A percentile compares a stretch with the other conserved stretches of the same genome.
Evolutionary conservation across 805 yeast genomes (phyloP).

Genomic region (Hanseniaspora guilliermondii): DNA sequence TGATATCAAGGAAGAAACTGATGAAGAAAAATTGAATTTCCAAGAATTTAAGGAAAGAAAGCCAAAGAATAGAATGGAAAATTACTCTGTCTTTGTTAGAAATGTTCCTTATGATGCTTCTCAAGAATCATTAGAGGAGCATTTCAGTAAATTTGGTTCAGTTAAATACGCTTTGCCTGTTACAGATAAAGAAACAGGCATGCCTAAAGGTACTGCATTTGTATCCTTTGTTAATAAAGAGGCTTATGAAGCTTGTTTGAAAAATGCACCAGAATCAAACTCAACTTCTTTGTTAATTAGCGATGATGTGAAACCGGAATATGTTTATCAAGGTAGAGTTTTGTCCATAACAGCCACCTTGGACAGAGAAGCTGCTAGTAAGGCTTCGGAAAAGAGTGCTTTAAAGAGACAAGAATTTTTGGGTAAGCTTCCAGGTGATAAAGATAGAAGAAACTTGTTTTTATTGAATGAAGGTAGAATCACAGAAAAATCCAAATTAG

Average conservation of each 20-base stretch:
- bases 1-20: constrained; percentile 25
- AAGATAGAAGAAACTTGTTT: constrained; percentile 74
- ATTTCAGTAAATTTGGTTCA: constrained; percentile 70
- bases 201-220: constrained; percentile 90
- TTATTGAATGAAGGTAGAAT: constrained; percentile 90
- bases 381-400: constrained; percentile 60
- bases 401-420: constrained; percentile 57
- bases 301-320: constrained; percentile 80
- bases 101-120: constrained; percentile 93
- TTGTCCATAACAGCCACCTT: constrained; percentile 75
- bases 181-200: constrained; percentile 67
- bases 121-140: constrained; percentile 60
- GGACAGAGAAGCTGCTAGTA: constrained; percentile 69
- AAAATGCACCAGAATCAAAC: constrained; percentile 64
- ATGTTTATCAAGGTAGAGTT: constrained; percentile 87
- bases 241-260: constrained; percentile 55
- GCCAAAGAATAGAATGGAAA: constrained; percentile 50
- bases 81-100: constrained; percentile 69
- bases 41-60: constrained; percentile 27
- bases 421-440: constrained; percentile 70
- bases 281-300: constrained; percentile 60
- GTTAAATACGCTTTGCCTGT: constrained; percentile 92
- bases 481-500: constrained; percentile 65
- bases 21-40: constrained; percentile 27
- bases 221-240: constrained; percentile 64